Base-by-base conservation (phyloP, 306 rosid species). In the Urtica urens region DNA sequence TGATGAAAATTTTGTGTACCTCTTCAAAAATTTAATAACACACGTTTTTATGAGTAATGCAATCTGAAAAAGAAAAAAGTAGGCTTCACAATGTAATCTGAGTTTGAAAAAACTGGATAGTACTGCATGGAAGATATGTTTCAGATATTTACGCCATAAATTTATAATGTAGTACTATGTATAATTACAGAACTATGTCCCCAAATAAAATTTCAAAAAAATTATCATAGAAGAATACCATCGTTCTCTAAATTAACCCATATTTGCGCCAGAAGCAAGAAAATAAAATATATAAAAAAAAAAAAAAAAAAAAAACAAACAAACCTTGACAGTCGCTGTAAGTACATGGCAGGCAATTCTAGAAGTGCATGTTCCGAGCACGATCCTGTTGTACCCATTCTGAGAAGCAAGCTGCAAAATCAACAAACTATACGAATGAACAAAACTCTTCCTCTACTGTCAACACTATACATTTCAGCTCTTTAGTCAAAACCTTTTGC, bases 311-410 rank as follows among this genome's bases (percentile, higher is more conserved):
- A 23, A 2, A 17, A 6, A 26, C 8, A 63, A 30, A 20, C 41
- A 43, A 57, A 71, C 97, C 95, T 88, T 88, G 65, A 81, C 96
- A 13, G 93, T 81, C 46, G 95, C 83, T 7, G 88, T 64, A 68
- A 88, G 43, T 51, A 88, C 95, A 45, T 83, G 88, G 65, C 77
- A 62, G 58, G 96, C 96, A 52, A 88, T 83, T 66, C 86, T 80
- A 5, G 93, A 87, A 38, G 82, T 73, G 68, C 94, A 87, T 21
- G 87, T 73, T 16, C 96, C 96, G 7, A 87, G 40, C 31, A 87
- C 47, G 64, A 87, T 63, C 64, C 87, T 75, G 74, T 78, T 87
- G 68, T 83, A 87, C 44, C 96, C 94, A 42, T 69, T 78, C 65
- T 80, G 76, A 38, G 84, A 60, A 29, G 94, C 83, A 72, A 69